Evolutionary conservation across 2,329 filamentous ascomycete species (phyloP), one percentile per base, ranked within the genome.

Genomic region (Epichloe brachyelytri): DNA sequence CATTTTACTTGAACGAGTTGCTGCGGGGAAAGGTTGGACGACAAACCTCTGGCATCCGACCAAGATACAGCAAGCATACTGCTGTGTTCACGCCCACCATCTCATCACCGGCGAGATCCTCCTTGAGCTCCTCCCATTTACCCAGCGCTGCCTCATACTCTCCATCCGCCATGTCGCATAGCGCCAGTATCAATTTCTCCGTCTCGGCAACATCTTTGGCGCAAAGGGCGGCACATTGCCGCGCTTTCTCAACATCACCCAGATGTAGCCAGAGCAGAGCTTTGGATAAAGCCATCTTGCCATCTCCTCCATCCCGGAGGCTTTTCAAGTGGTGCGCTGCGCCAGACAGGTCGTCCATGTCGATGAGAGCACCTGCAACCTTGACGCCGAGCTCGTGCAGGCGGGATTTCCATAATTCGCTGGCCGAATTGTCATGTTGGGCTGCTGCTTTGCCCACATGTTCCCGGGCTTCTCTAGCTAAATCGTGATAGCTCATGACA

Each of bases 401-500:
- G 26, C 91, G 71, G 1, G 69, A 68, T 56, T 79, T 81, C 91
- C 91, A 97, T 5, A 85, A 58, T 56, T 75, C 71, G 15, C 74
- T 70, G 20, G 79, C 78, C 1, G 80, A 73, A 48, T 76, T 72
- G 10, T 77, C 74, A 39, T 73, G 71, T 34, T 57, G 60, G 11
- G 58, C 61, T 5, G 59, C 62, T 0, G 79, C 74, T 34, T 69
- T 72, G 17, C 71, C 67, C 5, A 87, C 71, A 51, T 77, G 75
- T 2, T 72, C 70, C 17, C 89, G 75, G 2, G 87, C 88, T 65
- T 95, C 88, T 8, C 86, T 70, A 0, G 84, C 89, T 2, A 97
- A 76, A 55, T 95, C 89, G 63, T 95, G 95, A 63, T 95, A 88
- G 43, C 86, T 86, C 75, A 93, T 91, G 52, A 98, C 83, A 3